Conservation (phyloP, 768 basidiomycete genomes). For the Xanthoconium purpureum region DNA sequence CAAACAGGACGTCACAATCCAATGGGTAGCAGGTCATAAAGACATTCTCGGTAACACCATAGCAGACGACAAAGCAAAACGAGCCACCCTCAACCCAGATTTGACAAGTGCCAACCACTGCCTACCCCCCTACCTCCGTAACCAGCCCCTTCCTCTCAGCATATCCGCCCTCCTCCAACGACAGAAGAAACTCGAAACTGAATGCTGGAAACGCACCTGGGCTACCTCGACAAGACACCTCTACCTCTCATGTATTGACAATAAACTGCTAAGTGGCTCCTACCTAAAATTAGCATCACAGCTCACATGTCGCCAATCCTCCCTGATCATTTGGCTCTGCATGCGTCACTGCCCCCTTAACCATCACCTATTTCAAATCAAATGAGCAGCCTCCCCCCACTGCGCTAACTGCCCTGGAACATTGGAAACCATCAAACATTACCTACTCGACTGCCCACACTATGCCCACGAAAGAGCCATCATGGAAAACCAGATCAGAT, state of each 20-base stretch:
- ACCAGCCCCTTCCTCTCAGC: not conserved
- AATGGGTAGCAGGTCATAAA: not conserved
- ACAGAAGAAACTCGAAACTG: not conserved
- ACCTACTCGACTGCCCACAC: not conserved
- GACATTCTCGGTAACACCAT: not conserved
- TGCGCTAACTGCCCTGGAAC: not conserved
- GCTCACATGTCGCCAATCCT: not conserved
- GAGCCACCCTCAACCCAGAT: not conserved
- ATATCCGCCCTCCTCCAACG: not conserved
- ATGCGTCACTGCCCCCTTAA: not conserved
- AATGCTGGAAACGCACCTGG: not conserved
- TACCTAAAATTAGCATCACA: not conserved
- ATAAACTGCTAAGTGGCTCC: not conserved
- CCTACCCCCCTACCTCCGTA: not conserved
- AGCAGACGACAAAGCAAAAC: not conserved
- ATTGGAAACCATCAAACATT: not conserved
- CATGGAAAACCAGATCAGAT: not conserved
- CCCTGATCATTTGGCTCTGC: not conserved
- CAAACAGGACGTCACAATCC: not conserved
- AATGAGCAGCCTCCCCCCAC: not conserved
- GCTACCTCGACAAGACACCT: not conserved
- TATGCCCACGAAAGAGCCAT: not conserved
- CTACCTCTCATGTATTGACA: not conserved
- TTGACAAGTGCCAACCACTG: no score
- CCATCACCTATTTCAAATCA: no score